Evolutionary conservation across 768 basidiomycete species (phyloP).

Genomic region (Psilocybe azurescens): DNA sequence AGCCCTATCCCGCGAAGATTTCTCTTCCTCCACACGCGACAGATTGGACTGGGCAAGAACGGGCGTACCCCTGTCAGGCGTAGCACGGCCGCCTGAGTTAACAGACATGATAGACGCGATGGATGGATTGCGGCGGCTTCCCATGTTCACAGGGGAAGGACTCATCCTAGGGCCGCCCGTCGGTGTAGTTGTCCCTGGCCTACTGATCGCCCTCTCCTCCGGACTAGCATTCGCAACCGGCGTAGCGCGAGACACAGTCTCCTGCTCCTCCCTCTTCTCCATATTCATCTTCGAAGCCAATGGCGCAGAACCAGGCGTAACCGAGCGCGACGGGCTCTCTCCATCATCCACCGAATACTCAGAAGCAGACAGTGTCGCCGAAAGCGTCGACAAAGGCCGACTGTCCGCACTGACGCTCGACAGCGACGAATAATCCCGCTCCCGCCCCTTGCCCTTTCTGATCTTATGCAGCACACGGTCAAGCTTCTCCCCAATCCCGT

Average conservation of each 20-base stretch:
- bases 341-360: conserved; percentile 63
- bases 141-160: conserved; percentile 9
- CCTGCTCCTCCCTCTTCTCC: neutral
- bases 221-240: conserved; percentile 8
- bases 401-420: conserved; percentile 30
- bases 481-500: conserved; percentile 69
- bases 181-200: conserved; percentile 41
- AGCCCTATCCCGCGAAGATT: conserved; percentile 12
- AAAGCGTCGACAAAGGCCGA: conserved; percentile 36
- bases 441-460: conserved; percentile 61
- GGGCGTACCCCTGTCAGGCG: conserved; percentile 48
- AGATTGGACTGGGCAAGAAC: conserved; percentile 24
- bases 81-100: conserved; percentile 34
- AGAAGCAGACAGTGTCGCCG: conserved; percentile 45
- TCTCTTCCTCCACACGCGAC: conserved; percentile 28
- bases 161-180: conserved; percentile 29
- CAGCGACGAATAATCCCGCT: conserved; percentile 34
- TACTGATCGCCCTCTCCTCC: conserved; percentile 13
- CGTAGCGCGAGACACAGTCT: conserved; percentile 12
- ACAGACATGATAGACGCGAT: conserved; percentile 80
- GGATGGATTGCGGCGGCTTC: conserved; percentile 63
- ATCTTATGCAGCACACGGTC: conserved; percentile 80
- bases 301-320: conserved; percentile 46
- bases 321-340: conserved; percentile 43
- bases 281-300: conserved; percentile 24